Percentiles rank a stretch among this genome's conserved stretches.
Conservation (phyloP, 305 asterid genomes). For the Fraxinus dipetala region DNA sequence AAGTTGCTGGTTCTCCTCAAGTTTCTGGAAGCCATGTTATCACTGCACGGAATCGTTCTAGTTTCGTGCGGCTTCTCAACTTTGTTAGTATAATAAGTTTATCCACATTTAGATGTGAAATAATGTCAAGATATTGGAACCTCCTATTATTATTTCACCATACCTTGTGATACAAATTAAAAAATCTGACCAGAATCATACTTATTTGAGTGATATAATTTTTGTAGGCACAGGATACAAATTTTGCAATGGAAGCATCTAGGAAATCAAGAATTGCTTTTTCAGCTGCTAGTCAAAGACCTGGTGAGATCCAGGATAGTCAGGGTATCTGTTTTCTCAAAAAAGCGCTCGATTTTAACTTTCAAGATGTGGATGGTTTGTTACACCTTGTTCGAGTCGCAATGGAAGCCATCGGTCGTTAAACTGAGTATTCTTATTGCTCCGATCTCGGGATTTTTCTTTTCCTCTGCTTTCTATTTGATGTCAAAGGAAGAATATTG, state of each 20-base stretch:
- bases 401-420: conserved; percentile 64
- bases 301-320: conserved; percentile 45
- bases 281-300: conserved; percentile 56
- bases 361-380: conserved; percentile 76
- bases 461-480: neutral
- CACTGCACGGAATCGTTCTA: conserved; percentile 41
- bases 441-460: conserved; percentile 23
- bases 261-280: conserved; percentile 72
- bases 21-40: conserved; percentile 52
- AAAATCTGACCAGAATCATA: neutral
- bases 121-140: neutral
- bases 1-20: conserved; percentile 52
- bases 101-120: neutral
- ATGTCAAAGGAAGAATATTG: conserved; percentile 6
- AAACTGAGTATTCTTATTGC: conserved; percentile 24
- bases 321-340: conserved; percentile 57
- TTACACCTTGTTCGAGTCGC: conserved; percentile 79
- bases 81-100: conserved; percentile 41
- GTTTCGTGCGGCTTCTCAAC: conserved; percentile 42
- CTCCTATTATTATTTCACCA: neutral
- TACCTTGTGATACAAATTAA: neutral
- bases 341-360: conserved; percentile 81
- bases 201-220: conserved; percentile 9
- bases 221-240: conserved; percentile 75
- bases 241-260: conserved; percentile 88